These are phyloP conservation scores for Starmerella geochares DNA, from an alignment of 805 yeast species.

Conservation along the genomic window DNA sequence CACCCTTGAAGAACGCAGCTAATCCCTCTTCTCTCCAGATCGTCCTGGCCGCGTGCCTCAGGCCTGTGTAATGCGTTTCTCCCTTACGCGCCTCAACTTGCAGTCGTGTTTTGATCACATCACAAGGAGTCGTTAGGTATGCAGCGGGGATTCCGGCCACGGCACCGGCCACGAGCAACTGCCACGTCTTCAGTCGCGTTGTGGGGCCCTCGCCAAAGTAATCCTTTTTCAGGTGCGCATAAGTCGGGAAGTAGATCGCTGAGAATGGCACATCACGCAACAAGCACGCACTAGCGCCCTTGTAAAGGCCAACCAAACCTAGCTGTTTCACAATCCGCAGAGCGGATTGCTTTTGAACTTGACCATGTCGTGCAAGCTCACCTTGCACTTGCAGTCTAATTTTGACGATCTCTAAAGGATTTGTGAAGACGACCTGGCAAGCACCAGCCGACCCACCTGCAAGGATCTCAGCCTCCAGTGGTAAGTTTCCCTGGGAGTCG, in stretches of 20 bases:
- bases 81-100: conserved; percentile 74
- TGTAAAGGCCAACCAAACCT: conserved; percentile 78
- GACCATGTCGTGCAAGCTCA: conserved; percentile 36
- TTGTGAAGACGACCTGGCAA: conserved; percentile 91
- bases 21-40: conserved; percentile 76
- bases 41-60: conserved; percentile 62
- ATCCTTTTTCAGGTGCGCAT: conserved; percentile 80
- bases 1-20: conserved; percentile 87
- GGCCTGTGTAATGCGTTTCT: conserved; percentile 66
- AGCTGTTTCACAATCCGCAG: conserved; percentile 62
- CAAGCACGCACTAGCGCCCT: conserved; percentile 84
- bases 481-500: conserved; percentile 40
- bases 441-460: conserved; percentile 96
- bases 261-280: conserved; percentile 93
- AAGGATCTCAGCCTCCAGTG: conserved; percentile 54
- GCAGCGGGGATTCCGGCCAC: conserved; percentile 98
- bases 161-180: conserved; percentile 78
- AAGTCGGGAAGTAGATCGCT: conserved; percentile 94
- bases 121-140: conserved; percentile 90
- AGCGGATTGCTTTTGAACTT: conserved; percentile 39
- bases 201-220: conserved; percentile 75
- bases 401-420: conserved; percentile 91
- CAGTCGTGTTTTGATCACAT: conserved; percentile 88
- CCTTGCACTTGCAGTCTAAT: conserved; percentile 93
- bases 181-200: conserved; percentile 66